Base-by-base conservation (phyloP, 2,329 filamentous ascomycete species). In the Aspergillus udagawae region DNA sequence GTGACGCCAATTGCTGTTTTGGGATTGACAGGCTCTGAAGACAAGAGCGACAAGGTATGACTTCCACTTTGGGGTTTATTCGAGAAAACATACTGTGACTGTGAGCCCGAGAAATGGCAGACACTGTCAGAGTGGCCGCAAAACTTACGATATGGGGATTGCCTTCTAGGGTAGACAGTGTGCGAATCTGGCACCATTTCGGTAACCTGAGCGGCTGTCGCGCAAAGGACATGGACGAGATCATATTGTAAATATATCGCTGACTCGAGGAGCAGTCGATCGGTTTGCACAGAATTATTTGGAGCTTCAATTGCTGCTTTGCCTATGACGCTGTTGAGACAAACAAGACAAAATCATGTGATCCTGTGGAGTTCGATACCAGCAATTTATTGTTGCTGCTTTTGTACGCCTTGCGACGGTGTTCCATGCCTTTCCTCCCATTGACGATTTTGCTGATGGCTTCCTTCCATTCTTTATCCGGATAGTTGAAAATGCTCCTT, bases 1-100 rank as follows among this genome's bases (percentile, higher is more conserved):
- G 82, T 79, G 20, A 79, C 77, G 59, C 84, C 85, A 55, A 86
- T 79, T 21, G 83, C 79, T 50, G 86, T 76, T 17, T 79, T 73
- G 5, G 75, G 69, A 21, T 76, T 83, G 8, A 83, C 79, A 1
- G 85, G 83, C 6, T 76, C 70, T 4, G 80, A 81, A 3, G 83
- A 76, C 10, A 87, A 76, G 52, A 85, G 77, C n/a, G 83, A 81
- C 23, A 87, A 77, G 56, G 84, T 69, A 55, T 80, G 76, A 41
- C 60, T 69, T 68, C 72, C 60, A 62, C 67, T 51, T 66, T 67
- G 56, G 73, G 68, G 59, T 62, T 55, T 72, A 58, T 78, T 73
- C 27, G 76, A 72, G 66, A 82, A 81, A 20, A 81, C 73, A 64
- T 83, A 84, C 80, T 82, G 58, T 21, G 14, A 28, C 1, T 35